These are phyloP conservation scores for Sextonia rubra DNA, from an alignment of 164 flowering plant species.

Conservation along the genomic window DNA sequence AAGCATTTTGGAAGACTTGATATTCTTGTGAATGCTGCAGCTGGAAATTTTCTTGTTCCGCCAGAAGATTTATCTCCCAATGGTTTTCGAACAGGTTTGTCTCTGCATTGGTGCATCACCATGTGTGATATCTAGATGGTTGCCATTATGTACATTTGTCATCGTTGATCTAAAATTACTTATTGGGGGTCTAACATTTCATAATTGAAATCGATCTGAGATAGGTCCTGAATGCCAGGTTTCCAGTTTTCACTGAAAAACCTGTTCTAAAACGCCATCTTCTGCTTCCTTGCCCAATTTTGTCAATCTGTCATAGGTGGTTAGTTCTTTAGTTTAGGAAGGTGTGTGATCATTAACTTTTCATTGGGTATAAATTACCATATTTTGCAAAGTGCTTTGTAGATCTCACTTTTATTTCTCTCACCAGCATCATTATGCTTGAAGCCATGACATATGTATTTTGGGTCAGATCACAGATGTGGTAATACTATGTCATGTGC, in stretches of 20 bases:
- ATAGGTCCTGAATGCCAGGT: not conserved
- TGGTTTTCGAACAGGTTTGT: constrained; percentile 81
- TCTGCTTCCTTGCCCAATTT: not conserved
- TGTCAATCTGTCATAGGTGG: no score
- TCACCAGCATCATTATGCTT: no score
- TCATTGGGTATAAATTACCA: no score
- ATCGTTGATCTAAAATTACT: not conserved
- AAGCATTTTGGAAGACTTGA: constrained; percentile 76
- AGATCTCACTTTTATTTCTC: no score
- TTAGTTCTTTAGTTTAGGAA: not conserved
- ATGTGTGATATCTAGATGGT: not conserved
- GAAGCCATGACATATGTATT: no score
- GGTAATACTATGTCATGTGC: not conserved
- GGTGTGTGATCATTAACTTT: not conserved
- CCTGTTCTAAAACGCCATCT: not conserved
- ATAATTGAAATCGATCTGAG: not conserved
- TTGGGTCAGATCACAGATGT: not conserved
- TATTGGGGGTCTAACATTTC: not conserved
- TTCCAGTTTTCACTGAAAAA: not conserved
- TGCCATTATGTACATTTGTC: not conserved
- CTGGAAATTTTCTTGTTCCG: constrained; percentile 83
- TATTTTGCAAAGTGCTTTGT: no score
- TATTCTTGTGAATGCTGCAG: constrained; percentile 90
- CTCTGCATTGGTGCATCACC: not conserved
- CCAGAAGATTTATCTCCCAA: constrained; percentile 90